phyloP scores from a whole-genome alignment of 805 yeast genomes.

The Saccharomyces jurei region DNA sequence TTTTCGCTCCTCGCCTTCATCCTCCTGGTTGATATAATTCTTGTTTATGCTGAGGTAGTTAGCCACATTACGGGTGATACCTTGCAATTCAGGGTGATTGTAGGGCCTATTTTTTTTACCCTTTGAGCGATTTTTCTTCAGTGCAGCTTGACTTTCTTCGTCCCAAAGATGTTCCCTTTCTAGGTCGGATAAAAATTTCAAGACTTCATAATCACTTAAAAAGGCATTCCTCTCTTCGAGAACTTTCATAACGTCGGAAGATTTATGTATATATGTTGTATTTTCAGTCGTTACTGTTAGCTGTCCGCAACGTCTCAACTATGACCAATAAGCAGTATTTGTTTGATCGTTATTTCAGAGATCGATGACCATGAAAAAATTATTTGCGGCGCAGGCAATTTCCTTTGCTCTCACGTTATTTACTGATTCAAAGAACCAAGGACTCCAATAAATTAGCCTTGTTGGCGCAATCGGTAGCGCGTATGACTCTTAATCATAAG shows the following conservation, averaged over 20 bases:
- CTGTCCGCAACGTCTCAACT: not conserved
- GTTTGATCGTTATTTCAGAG: not conserved
- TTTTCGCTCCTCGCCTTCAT: slow-evolving; percentile 10
- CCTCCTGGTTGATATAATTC: slow-evolving; percentile 13
- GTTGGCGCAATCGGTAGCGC: slow-evolving; percentile 20
- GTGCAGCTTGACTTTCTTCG: slow-evolving; percentile 9
- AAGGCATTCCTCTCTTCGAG: slow-evolving; percentile 44
- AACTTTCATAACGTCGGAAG: slow-evolving; percentile 31
- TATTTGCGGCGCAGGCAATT: not conserved
- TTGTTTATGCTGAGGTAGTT: slow-evolving; percentile 20
- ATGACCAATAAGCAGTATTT: not conserved
- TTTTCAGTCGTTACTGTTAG: not conserved
- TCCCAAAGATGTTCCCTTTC: slow-evolving; percentile 34
- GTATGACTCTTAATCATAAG: slow-evolving; percentile 18
- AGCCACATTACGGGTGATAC: slow-evolving; percentile 29
- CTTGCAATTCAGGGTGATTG: slow-evolving; percentile 31
- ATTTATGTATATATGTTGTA: not conserved
- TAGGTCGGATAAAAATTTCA: slow-evolving; percentile 39
- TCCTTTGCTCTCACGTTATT: too few species aligned
- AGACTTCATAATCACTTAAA: slow-evolving; percentile 50
- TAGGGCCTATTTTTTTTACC: slow-evolving; percentile 24
- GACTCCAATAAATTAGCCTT: too few species aligned
- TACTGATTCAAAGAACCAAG: too few species aligned
- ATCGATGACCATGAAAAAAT: not conserved
- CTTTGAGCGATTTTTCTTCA: slow-evolving; percentile 17